Percentiles rank a stretch among this genome's conserved stretches.
Evolutionary conservation across 768 basidiomycete species (phyloP).

Genomic region (Asterophora lycoperdoides): DNA sequence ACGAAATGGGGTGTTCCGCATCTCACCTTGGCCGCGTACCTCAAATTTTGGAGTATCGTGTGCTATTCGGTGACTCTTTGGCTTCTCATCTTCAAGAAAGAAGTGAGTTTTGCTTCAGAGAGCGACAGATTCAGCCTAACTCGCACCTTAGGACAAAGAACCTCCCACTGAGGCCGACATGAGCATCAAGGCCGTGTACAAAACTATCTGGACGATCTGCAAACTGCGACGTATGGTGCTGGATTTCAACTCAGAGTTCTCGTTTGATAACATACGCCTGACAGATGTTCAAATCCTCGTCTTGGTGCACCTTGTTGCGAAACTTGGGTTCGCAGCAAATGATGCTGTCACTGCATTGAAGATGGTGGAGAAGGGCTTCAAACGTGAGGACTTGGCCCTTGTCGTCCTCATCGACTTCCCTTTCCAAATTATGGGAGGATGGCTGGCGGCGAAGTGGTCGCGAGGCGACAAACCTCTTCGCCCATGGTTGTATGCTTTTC

Average conservation of each 20-base stretch:
- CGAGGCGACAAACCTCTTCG: constrained; percentile 72
- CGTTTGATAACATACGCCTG: neutral
- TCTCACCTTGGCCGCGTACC: constrained; percentile 70
- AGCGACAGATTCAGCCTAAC: constrained; percentile 1
- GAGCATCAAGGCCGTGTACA: constrained; percentile 87
- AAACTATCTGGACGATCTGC: constrained; percentile 92
- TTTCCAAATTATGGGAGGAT: constrained; percentile 93
- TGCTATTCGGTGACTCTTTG: constrained; percentile 86
- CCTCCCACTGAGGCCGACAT: constrained; percentile 73
- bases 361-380: constrained; percentile 94
- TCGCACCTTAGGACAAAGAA: constrained; percentile 55
- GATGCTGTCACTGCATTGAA: constrained; percentile 90
- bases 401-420: constrained; percentile 97
- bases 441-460: constrained; percentile 91
- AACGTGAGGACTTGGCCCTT: constrained; percentile 92
- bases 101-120: constrained; percentile 41
- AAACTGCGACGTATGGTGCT: constrained; percentile 74
- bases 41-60: constrained; percentile 80
- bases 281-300: constrained; percentile 89
- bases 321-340: constrained; percentile 92
- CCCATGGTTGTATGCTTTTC: constrained; percentile 90
- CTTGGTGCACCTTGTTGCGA: constrained; percentile 82
- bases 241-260: neutral
- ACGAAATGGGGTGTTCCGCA: constrained; percentile 74
- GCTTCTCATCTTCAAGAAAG: constrained; percentile 83